A percentile compares a stretch with the other conserved stretches of the same genome.
These are phyloP conservation scores for Lactarius deliciosus DNA, from an alignment of 768 basidiomycete species.

Conservation along the genomic window DNA sequence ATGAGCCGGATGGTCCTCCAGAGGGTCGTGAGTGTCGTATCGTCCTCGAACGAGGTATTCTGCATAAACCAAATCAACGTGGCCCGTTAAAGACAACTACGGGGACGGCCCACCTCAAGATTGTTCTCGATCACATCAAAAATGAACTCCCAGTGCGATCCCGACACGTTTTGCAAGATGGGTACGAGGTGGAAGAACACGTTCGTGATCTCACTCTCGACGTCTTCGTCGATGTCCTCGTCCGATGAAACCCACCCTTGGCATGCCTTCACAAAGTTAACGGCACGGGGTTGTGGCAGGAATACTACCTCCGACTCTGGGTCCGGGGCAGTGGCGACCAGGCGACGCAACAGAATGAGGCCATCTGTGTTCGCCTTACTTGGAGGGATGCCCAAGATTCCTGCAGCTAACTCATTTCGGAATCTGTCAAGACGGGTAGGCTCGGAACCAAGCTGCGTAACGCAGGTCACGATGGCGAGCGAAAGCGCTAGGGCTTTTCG, in stretches of 20 bases:
- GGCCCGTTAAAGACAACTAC: not conserved
- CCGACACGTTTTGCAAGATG: slow-evolving; percentile 82
- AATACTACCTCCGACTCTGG: slow-evolving; percentile 79
- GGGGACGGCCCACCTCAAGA: slow-evolving; percentile 64
- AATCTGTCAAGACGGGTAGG: slow-evolving; percentile 72
- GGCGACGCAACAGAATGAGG: slow-evolving; percentile 61
- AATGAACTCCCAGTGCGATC: slow-evolving; percentile 90
- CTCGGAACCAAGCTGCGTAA: slow-evolving; percentile 64
- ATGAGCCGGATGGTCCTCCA: slow-evolving; percentile 70
- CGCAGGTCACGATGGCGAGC: slow-evolving; percentile 60
- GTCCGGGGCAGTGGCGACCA: slow-evolving; percentile 73
- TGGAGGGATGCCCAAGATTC: slow-evolving; percentile 63
- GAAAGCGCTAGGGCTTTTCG: slow-evolving; percentile 65
- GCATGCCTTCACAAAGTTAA: slow-evolving; percentile 83
- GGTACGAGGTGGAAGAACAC: slow-evolving; percentile 78
- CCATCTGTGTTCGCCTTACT: slow-evolving; percentile 67
- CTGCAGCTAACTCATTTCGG: slow-evolving; percentile 89
- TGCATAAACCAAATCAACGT: slow-evolving; percentile 32
- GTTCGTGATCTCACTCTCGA: slow-evolving; percentile 74
- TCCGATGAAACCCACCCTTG: slow-evolving; percentile 74
- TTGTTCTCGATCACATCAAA: slow-evolving; percentile 88
- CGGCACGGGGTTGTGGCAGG: slow-evolving; percentile 78
- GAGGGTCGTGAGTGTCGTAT: slow-evolving; percentile 57
- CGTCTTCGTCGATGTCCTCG: slow-evolving; percentile 68
- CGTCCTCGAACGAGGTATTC: slow-evolving; percentile 61